Base-by-base conservation (phyloP, 192 early-diverging fungal genomes). In the Coemansia sp. region DNA sequence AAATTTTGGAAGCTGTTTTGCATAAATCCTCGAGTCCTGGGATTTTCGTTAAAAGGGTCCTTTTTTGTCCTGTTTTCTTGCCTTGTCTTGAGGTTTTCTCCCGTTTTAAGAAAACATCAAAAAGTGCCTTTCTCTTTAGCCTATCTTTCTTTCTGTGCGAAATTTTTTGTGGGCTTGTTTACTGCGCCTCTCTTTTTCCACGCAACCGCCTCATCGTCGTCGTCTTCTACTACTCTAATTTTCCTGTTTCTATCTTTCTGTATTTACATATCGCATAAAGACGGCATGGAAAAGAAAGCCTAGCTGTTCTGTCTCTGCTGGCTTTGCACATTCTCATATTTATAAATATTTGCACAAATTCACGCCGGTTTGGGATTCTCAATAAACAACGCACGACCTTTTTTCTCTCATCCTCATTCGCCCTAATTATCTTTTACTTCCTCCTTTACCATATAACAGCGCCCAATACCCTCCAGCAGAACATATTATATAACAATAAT, bases 261-360 rank as follows among this genome's bases (percentile, higher is more conserved):
- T 45, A 45, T 45, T 13, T 45, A 45, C 10, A 1, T 45, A 45
- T 13, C 42, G 26, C 26, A 26, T 45, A 45, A 8, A 45, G 0
- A 45, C 8, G 10, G 42, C 42, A 45, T 45, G 13, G 42, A 45
- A 45, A 45, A 45, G 42, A 1, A 26, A 3, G 26, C 10, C 42
- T 4, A 45, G 42, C 13, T 8, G 8, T 8, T 13, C 13, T 45
- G 42, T 45, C 13, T 8, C 42, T 45, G 42, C 42, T 45, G 13
- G 13, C 42, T 49, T 16, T n/a, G 15, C 47, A 6, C 15, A n/a
- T 49, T 6, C 13, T 45, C 15, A 18, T 4, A 18, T 49, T 7
- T 49, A 49, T 18, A 49, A 48, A 48, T 48, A 15, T 49, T 49
- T n/a, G 47, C 47, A 15, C 47, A n/a, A 49, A 49, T 49, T 49